Evolutionary conservation across 2,329 filamentous ascomycete genomes (phyloP), one percentile per base, ranked within the genome.

Genomic region (Clarireedia paspali): DNA sequence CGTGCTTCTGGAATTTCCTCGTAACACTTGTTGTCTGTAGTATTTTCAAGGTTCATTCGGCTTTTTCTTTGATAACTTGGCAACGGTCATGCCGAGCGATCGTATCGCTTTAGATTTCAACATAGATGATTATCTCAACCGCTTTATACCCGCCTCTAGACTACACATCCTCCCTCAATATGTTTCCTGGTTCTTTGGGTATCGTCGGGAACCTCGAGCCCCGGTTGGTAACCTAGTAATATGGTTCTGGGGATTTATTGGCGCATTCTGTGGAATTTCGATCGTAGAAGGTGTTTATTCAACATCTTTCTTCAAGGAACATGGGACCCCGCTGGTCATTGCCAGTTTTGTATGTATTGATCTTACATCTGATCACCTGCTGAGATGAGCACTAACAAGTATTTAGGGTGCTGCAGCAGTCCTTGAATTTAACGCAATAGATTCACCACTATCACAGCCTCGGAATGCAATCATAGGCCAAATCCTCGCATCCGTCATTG

Each of bases 101-200:
- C 39, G 44, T 50, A 38, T 55, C 39, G 20, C 30, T 34, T 45
- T 50, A 38, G 53, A 68, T 50, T 83, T 95, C 71, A 82, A 94
- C 71, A 80, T 95, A 60, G 91, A 96, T 75, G 73, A 72, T n/a
- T 82, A 85, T 67, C 68, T 95, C 50, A 90, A 92, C 68, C 86
- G 78, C 2, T 76, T 83, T 58, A 67, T 95, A 24, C 87, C 87
- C 7, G 74, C 79, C 14, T 85, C 86, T 42, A 81, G 80, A 63
- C 79, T 89, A 68, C 73, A 78, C 27, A 72, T 74, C 46, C 67
- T 95, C 1, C 91, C 90, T 0, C 75, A 74, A 47, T 79, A 80
- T 0, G 67, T 94, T 20, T 80, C 88, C 20, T 80, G 83, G 62
- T 87, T 89, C 63, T 72, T 95, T 2, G 87, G 87, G 10, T 73